Evolutionary conservation across 345 rosid species (phyloP).

Genomic region (Hypericum perforatum): DNA sequence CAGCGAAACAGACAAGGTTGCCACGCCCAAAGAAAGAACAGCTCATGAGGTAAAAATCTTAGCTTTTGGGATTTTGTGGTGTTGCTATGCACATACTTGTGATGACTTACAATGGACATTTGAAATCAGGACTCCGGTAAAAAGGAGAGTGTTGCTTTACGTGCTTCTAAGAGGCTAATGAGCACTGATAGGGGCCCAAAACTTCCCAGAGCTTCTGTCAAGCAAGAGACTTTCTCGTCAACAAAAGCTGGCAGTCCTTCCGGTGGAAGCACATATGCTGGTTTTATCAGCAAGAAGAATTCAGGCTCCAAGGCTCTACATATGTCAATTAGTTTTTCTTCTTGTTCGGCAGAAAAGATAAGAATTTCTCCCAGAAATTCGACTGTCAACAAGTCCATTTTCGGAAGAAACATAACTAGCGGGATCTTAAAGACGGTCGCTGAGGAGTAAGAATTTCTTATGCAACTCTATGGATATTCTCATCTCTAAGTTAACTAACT

Average conservation of each 20-base stretch:
- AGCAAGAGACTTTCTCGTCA: slow-evolving; percentile 20
- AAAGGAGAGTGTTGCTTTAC: slow-evolving; percentile 20
- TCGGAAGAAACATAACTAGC: slow-evolving; percentile 24
- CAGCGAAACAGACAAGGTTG: slow-evolving; percentile 5
- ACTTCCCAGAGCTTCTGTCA: slow-evolving; percentile 20
- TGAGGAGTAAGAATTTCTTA: slow-evolving; percentile 22
- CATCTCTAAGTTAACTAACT: background rate
- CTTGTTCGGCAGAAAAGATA: slow-evolving; percentile 16
- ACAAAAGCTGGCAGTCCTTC: slow-evolving; percentile 21
- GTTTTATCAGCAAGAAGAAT: slow-evolving; percentile 28
- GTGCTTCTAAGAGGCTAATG: slow-evolving; percentile 29
- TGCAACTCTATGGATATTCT: background rate
- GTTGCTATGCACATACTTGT: too few species aligned
- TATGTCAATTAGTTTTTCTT: slow-evolving; percentile 37
- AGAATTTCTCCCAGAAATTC: slow-evolving; percentile 30
- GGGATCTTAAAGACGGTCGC: slow-evolving; percentile 21
- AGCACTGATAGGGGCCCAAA: slow-evolving; percentile 19
- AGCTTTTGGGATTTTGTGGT: too few species aligned
- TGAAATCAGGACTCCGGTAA: slow-evolving; percentile 24
- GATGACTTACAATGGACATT: background rate
- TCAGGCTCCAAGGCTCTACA: slow-evolving; percentile 30
- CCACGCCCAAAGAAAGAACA: slow-evolving; percentile 16
- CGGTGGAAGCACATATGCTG: slow-evolving; percentile 15
- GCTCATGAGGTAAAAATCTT: slow-evolving; percentile 26
- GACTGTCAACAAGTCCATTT: slow-evolving; percentile 26